A percentile compares a stretch with the other conserved stretches of the same genome.
These are phyloP conservation scores for Trichoderma oligosporum DNA, from an alignment of 2,329 filamentous ascomycete species.

Conservation along the genomic window DNA sequence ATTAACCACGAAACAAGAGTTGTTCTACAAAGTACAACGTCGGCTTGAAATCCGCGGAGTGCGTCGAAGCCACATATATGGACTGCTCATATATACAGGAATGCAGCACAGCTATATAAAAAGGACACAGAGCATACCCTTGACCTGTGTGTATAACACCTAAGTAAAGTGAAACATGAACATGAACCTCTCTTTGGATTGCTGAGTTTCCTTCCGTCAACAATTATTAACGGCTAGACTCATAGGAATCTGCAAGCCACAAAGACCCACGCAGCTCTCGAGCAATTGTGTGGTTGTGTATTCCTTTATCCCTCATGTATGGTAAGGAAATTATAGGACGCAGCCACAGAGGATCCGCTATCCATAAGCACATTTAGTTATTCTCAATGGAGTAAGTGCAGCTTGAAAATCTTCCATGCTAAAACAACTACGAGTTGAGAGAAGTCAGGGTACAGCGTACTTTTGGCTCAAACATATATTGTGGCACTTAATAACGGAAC, in stretches of 20 bases:
- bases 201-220: neutral
- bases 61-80: neutral
- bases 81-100: neutral
- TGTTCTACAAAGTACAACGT: too few relatives aligned
- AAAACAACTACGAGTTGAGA: neutral
- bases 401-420: neutral
- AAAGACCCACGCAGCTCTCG: constrained; percentile 10
- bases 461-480: neutral
- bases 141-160: neutral
- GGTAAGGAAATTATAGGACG: neutral
- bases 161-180: neutral
- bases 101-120: neutral
- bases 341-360: constrained; percentile 11
- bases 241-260: constrained; percentile 7
- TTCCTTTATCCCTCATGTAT: constrained; percentile 8
- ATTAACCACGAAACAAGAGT: neutral
- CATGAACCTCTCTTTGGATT: neutral
- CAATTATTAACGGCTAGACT: neutral
- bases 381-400: neutral
- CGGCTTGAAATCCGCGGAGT: neutral
- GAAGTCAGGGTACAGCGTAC: neutral
- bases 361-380: neutral
- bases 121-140: neutral
- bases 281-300: too few relatives aligned
- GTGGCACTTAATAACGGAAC: neutral